Conservation (phyloP, 371 early-diverging fungal genomes). For the Apophysomyces variabilis region DNA sequence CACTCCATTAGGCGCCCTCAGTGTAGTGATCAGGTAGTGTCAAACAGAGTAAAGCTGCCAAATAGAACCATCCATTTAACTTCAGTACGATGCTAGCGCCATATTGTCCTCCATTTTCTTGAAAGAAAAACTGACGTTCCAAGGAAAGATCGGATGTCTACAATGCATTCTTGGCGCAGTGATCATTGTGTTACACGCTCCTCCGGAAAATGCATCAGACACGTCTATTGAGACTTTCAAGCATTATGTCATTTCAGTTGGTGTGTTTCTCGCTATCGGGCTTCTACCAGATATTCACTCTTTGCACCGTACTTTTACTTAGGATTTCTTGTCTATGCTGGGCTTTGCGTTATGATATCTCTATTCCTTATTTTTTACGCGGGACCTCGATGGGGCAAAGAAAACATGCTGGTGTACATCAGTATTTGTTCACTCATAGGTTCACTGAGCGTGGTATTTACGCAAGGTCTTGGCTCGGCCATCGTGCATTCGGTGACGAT, state of each 20-base stretch:
- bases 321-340: conserved; percentile 84
- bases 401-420: conserved; percentile 87
- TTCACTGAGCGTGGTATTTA: conserved; percentile 92
- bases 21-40: conserved; percentile 63
- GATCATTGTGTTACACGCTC: conserved; percentile 90
- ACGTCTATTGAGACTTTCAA: conserved; percentile 84
- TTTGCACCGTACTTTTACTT: background rate
- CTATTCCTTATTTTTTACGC: conserved; percentile 76
- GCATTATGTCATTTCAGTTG: conserved; percentile 73
- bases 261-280: conserved; percentile 30
- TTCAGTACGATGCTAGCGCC: conserved; percentile 85
- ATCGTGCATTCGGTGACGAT: conserved; percentile 83
- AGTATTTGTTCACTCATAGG: conserved; percentile 89
- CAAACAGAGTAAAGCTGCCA: background rate
- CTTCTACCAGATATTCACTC: background rate
- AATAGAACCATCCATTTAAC: conserved; percentile 1
- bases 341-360: conserved; percentile 63
- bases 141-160: conserved; percentile 91
- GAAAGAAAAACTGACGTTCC: conserved; percentile 81
- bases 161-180: conserved; percentile 92
- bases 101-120: conserved; percentile 89
- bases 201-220: conserved; percentile 80
- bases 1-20: conserved; percentile 92
- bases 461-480: conserved; percentile 91
- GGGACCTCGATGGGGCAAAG: conserved; percentile 85